A percentile compares a stretch with the other conserved stretches of the same genome.
phyloP scores from a whole-genome alignment of 306 rosid species.

The Quillaja saponaria region DNA sequence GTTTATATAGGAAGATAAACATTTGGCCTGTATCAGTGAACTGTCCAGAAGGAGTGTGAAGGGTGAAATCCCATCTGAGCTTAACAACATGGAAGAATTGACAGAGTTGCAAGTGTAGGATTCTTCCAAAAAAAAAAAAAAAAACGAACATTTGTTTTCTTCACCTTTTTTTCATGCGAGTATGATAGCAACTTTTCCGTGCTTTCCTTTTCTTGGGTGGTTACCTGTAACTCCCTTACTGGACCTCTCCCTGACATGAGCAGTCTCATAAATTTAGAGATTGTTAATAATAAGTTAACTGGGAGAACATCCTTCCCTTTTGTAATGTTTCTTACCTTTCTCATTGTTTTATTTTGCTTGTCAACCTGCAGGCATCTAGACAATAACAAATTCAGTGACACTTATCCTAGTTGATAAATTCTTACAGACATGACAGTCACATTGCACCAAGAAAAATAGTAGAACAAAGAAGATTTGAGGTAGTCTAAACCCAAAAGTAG shows the following conservation, averaged over 20 bases:
- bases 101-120: constrained; percentile 71
- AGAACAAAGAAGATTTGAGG: not conserved
- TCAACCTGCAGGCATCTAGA: constrained; percentile 79
- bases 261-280: constrained; percentile 75
- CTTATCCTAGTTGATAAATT: no score
- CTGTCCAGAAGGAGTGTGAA: constrained; percentile 62
- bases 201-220: constrained; percentile 60
- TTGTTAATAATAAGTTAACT: constrained; percentile 39
- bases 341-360: constrained; percentile 2
- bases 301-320: constrained; percentile 14
- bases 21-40: constrained; percentile 46
- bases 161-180: not conserved
- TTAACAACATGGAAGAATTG: constrained; percentile 69
- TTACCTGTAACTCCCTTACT: constrained; percentile 65
- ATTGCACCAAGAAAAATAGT: constrained; percentile 12
- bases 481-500: constrained; percentile 11
- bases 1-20: constrained; percentile 11
- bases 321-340: not conserved
- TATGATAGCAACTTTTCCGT: constrained; percentile 3
- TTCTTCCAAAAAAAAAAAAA: constrained; percentile 11
- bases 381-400: constrained; percentile 83
- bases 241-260: constrained; percentile 86
- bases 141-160: no score
- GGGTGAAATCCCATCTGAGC: constrained; percentile 72
- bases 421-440: not conserved